phyloP scores from a whole-genome alignment of 148 eudicot species.

The Polygonum maritimum region DNA sequence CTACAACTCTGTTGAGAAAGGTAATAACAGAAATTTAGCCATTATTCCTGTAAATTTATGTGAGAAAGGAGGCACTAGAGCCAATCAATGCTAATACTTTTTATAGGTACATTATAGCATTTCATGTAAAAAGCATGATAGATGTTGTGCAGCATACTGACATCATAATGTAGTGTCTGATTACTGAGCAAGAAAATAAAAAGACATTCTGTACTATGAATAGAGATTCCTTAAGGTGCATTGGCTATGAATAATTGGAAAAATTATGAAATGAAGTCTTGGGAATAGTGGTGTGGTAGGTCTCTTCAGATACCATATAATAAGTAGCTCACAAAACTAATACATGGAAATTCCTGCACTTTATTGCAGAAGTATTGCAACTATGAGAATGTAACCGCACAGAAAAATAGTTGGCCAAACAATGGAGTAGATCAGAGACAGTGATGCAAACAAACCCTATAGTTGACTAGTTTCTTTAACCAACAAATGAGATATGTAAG shows the following conservation, averaged over 20 bases:
- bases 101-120: neutral
- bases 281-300: neutral
- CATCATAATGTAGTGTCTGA: neutral
- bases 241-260: neutral
- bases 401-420: neutral
- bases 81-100: neutral
- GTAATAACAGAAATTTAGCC: neutral
- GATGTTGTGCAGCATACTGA: neutral
- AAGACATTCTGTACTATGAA: neutral
- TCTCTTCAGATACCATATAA: neutral
- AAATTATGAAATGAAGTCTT: neutral
- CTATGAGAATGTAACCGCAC: neutral
- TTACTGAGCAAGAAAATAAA: neutral
- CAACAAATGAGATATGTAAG: neutral
- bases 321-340: neutral
- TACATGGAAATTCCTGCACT: neutral
- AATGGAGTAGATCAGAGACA: neutral
- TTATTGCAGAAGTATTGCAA: neutral
- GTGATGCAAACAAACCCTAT: neutral
- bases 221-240: neutral
- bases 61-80: neutral
- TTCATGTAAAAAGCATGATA: no score
- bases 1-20: conserved; percentile 50
- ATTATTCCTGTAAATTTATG: neutral
- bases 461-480: neutral